phyloP scores from a whole-genome alignment of 2,329 filamentous ascomycete genomes.

The Stylonectria norvegica region DNA sequence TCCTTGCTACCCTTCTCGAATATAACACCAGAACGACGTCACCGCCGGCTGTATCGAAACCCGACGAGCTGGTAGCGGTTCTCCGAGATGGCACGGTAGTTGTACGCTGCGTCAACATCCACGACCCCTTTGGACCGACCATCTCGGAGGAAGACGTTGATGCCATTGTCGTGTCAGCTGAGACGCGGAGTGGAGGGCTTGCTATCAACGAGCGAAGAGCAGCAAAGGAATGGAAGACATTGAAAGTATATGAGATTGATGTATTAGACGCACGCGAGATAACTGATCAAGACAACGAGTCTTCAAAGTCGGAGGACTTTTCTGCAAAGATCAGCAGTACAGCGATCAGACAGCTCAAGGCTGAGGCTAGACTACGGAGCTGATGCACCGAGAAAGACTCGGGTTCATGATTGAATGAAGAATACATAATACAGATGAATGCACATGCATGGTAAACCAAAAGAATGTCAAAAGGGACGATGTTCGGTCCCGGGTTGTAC shows the following conservation, averaged over 20 bases:
- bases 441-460: no score
- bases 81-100: slow-evolving; percentile 59
- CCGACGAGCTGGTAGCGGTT: slow-evolving; percentile 39
- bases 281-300: slow-evolving; percentile 44
- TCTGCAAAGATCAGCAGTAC: slow-evolving; percentile 89
- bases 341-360: slow-evolving; percentile 61
- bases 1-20: slow-evolving; percentile 63
- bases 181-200: slow-evolving; percentile 78
- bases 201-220: slow-evolving; percentile 81
- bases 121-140: slow-evolving; percentile 86
- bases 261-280: slow-evolving; percentile 63
- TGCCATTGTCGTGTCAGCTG: slow-evolving; percentile 79
- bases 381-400: no score
- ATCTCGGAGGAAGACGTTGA: slow-evolving; percentile 76
- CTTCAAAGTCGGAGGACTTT: slow-evolving; percentile 57
- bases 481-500: no score
- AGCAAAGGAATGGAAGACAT: slow-evolving; percentile 69
- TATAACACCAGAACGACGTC: slow-evolving; percentile 32
- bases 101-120: slow-evolving; percentile 79
- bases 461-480: no score
- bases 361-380: slow-evolving; percentile 35
- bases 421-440: no score
- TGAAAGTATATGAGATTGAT: slow-evolving; percentile 86
- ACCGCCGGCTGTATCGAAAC: slow-evolving; percentile 11
- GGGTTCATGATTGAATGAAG: no score